Percentiles rank a stretch among this genome's conserved stretches.
These are phyloP conservation scores for Nakazawaea holstii DNA, from an alignment of 805 yeast genomes.

Conservation along the genomic window DNA sequence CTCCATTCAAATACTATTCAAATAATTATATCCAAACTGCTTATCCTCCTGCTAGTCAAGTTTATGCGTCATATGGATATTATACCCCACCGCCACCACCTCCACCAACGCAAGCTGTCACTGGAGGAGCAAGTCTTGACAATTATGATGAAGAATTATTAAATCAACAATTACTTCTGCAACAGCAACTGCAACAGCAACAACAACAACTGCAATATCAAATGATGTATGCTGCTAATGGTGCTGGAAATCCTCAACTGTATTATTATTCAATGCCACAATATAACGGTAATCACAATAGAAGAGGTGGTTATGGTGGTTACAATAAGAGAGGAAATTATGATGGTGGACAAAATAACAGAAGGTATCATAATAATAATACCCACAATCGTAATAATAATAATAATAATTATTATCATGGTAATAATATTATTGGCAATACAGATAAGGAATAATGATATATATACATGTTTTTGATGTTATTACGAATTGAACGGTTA, in stretches of 20 bases:
- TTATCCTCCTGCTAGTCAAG: not conserved
- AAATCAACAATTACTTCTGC: not conserved
- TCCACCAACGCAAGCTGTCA: not conserved
- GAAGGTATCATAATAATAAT: constrained; percentile 1
- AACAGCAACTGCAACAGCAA: constrained; percentile 3
- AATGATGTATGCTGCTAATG: constrained; percentile 3
- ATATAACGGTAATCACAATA: not conserved
- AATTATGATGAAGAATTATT: not conserved
- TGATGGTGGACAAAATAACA: not conserved
- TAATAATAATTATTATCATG: not conserved
- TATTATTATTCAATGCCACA: constrained; percentile 6
- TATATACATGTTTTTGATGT: not conserved
- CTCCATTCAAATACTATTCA: not conserved
- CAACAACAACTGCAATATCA: constrained; percentile 5
- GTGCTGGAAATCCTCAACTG: constrained; percentile 2
- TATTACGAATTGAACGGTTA: not conserved
- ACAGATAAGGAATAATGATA: not conserved
- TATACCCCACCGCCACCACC: not conserved
- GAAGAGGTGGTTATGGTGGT: constrained; percentile 2
- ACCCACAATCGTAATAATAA: not conserved
- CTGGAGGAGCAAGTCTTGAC: not conserved
- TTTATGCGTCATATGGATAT: constrained; percentile 5
- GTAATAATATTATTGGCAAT: not conserved
- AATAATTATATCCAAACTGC: not conserved
- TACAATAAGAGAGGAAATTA: constrained; percentile 6